Evolutionary conservation across 495 filamentous ascomycete species (phyloP).

Genomic region (Parachaetomium inaequale): DNA sequence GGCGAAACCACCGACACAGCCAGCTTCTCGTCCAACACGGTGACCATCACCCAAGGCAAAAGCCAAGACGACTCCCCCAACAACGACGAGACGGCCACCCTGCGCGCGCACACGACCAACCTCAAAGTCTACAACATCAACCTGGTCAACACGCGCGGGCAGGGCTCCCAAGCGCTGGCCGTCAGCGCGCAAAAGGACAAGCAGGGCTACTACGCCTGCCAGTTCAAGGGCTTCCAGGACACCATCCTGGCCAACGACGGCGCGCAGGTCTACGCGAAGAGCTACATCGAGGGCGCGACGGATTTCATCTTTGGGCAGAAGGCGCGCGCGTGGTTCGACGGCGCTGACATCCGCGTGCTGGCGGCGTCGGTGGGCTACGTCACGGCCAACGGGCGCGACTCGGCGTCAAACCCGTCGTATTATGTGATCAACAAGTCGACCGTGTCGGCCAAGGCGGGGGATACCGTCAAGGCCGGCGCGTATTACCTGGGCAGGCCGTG

Average conservation of each 20-base stretch:
- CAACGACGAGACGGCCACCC: slow-evolving; percentile 51
- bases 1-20: slow-evolving; percentile 57
- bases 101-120: slow-evolving; percentile 50
- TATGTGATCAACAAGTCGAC: slow-evolving; percentile 61
- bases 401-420: slow-evolving; percentile 49
- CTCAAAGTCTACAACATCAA: slow-evolving; percentile 63
- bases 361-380: slow-evolving; percentile 47
- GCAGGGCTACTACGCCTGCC: slow-evolving; percentile 58
- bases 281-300: slow-evolving; percentile 56
- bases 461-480: slow-evolving; percentile 46
- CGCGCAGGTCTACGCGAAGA: slow-evolving; percentile 53
- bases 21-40: slow-evolving; percentile 54
- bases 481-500: slow-evolving; percentile 67
- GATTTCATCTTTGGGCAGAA: slow-evolving; percentile 68
- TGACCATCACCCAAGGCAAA: slow-evolving; percentile 51
- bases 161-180: slow-evolving; percentile 57
- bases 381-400: slow-evolving; percentile 52
- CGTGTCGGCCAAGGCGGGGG: slow-evolving; percentile 45
- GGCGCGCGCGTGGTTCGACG: slow-evolving; percentile 60
- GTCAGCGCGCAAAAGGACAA: slow-evolving; percentile 51
- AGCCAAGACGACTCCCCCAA: slow-evolving; percentile 43
- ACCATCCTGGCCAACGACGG: slow-evolving; percentile 59
- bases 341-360: slow-evolving; percentile 53
- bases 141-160: slow-evolving; percentile 53
- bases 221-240: slow-evolving; percentile 59